Percentiles rank a stretch among this genome's conserved stretches.
Evolutionary conservation across 2,329 filamentous ascomycete genomes (phyloP).

Genomic region (Phialophora expanda): DNA sequence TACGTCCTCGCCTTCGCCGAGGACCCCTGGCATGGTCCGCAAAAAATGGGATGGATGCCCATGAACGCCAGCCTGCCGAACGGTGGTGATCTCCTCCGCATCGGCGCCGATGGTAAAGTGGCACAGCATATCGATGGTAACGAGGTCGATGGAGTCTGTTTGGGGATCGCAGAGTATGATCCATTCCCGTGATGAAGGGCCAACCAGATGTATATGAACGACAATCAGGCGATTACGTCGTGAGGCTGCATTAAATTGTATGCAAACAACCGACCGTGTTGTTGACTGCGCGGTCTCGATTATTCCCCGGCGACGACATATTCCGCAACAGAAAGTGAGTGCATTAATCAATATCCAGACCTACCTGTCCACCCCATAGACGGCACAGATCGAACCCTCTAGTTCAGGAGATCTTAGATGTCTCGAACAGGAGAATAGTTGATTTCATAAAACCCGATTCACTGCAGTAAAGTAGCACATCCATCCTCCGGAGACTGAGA

Average conservation of each 20-base stretch:
- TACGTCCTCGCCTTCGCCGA: slow-evolving; percentile 40
- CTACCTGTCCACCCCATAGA: too few species aligned
- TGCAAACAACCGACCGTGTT: background rate
- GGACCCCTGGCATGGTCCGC: slow-evolving; percentile 31
- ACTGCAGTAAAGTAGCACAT: too few species aligned
- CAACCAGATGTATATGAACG: background rate
- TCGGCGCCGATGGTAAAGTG: slow-evolving; percentile 39
- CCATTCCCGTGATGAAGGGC: slow-evolving; percentile 10
- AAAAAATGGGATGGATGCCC: slow-evolving; percentile 30
- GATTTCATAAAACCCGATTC: too few species aligned
- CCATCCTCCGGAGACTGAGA: too few species aligned
- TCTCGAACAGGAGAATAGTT: too few species aligned
- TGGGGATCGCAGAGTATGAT: slow-evolving; percentile 8
- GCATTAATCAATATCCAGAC: too few species aligned
- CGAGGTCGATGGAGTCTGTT: slow-evolving; percentile 39
- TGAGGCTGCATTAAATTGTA: background rate
- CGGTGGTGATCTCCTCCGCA: slow-evolving; percentile 40
- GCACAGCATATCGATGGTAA: slow-evolving; percentile 39
- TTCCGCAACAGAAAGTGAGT: too few species aligned
- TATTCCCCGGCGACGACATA: too few species aligned
- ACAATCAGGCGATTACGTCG: too few species aligned
- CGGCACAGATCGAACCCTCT: too few species aligned
- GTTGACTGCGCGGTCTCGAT: too few species aligned
- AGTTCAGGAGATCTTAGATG: too few species aligned
- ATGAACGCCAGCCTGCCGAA: slow-evolving; percentile 17